These are phyloP conservation scores for Fomitiporia mediterranea DNA, from an alignment of 1,284 basidiomycete genomes.

Conservation along the genomic window DNA sequence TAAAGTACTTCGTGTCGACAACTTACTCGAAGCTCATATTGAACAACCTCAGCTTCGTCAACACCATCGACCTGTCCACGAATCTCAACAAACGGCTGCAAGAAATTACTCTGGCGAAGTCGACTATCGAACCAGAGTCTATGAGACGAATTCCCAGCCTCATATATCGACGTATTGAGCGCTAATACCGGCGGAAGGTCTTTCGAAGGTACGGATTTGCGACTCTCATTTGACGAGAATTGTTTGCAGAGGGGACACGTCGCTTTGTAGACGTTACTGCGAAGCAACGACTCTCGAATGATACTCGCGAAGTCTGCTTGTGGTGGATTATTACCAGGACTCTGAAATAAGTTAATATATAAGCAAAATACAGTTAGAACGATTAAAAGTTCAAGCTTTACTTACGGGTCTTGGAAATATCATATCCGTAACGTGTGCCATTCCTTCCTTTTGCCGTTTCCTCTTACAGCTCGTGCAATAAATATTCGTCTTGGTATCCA, in stretches of 20 bases:
- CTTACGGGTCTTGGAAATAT: slow-evolving; percentile 80
- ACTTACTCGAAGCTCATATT: slow-evolving; percentile 73
- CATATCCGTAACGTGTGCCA: slow-evolving; percentile 83
- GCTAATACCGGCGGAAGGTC: slow-evolving; percentile 84
- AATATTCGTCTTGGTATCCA: slow-evolving; percentile 71
- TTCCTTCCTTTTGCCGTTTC: slow-evolving; percentile 65
- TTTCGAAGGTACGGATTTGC: slow-evolving; percentile 62
- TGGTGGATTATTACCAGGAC: slow-evolving; percentile 45
- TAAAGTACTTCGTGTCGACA: slow-evolving; percentile 1
- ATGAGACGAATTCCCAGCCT: slow-evolving; percentile 58
- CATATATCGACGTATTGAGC: slow-evolving; percentile 81
- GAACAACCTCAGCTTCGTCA: slow-evolving; percentile 51
- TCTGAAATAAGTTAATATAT: slow-evolving; percentile 25
- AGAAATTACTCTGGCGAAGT: slow-evolving; percentile 41
- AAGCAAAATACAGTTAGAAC: slow-evolving; percentile 17
- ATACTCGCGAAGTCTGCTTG: slow-evolving; percentile 65
- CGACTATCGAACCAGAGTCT: slow-evolving; percentile 73
- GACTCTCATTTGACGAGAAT: slow-evolving; percentile 67
- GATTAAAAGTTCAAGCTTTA: slow-evolving; percentile 1
- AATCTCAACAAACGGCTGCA: slow-evolving; percentile 50
- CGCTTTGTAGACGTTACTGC: slow-evolving; percentile 81
- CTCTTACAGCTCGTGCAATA: slow-evolving; percentile 75
- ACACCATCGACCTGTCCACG: slow-evolving; percentile 55
- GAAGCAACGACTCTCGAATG: slow-evolving; percentile 72
- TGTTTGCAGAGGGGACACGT: slow-evolving; percentile 83